phyloP scores from a whole-genome alignment of 2,329 filamentous ascomycete genomes.

The Chaetomium globosum region DNA sequence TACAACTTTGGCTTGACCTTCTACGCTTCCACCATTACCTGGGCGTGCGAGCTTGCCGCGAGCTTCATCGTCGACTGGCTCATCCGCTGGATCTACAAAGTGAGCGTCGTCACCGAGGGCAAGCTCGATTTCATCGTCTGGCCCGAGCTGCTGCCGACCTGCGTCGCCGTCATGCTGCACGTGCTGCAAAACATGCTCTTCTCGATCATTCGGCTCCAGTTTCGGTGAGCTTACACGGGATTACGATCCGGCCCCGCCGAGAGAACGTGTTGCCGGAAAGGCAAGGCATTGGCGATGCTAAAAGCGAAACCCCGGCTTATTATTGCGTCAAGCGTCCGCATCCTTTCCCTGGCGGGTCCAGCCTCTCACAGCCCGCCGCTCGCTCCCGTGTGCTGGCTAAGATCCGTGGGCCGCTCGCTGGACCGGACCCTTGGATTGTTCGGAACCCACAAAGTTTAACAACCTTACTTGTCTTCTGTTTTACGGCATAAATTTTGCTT shows the following conservation, averaged over 20 bases:
- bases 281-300: conserved; percentile 19
- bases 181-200: conserved; percentile 74
- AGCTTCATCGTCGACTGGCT: conserved; percentile 62
- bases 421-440: neutral
- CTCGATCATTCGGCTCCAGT: conserved; percentile 67
- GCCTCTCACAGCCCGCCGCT: conserved; percentile 19
- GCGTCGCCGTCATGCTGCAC: conserved; percentile 66
- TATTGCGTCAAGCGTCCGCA: conserved; percentile 12
- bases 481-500: neutral
- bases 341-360: neutral
- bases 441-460: neutral
- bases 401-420: neutral
- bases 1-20: conserved; percentile 68
- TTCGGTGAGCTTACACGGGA: conserved; percentile 43
- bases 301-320: conserved; percentile 1
- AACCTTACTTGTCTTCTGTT: neutral
- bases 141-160: conserved; percentile 68
- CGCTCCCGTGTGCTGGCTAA: conserved; percentile 15
- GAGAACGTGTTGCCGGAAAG: conserved; percentile 20
- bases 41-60: conserved; percentile 67
- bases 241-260: neutral
- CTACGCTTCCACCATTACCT: conserved; percentile 64
- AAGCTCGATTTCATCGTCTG: conserved; percentile 66
- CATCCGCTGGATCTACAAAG: conserved; percentile 60
- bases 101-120: conserved; percentile 66